Conservation (phyloP, 2,329 filamentous ascomycete genomes). For the Hypomyces perniciosus region DNA sequence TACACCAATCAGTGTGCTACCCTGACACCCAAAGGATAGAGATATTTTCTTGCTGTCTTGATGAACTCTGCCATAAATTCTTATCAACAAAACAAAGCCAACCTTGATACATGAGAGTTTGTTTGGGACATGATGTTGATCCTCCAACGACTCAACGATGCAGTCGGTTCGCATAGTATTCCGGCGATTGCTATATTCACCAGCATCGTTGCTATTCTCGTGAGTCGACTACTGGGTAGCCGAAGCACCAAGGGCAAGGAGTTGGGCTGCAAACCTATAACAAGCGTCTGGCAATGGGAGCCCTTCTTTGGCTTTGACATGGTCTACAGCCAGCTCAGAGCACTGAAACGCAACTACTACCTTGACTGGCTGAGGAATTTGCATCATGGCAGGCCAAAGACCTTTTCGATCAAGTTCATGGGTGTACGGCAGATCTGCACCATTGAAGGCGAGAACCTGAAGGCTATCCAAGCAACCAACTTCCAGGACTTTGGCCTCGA, state of each 20-base stretch:
- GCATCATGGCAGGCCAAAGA: constrained; percentile 16
- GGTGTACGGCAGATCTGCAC: constrained; percentile 13
- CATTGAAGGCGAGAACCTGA: not conserved
- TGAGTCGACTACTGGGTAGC: not conserved
- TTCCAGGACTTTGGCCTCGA: not conserved
- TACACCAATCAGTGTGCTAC: no score
- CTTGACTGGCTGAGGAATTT: constrained; percentile 17
- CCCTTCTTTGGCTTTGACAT: constrained; percentile 17
- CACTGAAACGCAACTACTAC: constrained; percentile 16
- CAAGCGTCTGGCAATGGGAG: constrained; percentile 14
- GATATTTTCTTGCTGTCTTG: no score
- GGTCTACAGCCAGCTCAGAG: constrained; percentile 14
- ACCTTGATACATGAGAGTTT: no score
- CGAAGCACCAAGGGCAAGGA: not conserved
- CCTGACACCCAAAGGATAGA: no score
- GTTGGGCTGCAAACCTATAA: constrained; percentile 10
- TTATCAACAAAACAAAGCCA: no score
- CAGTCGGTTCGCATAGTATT: no score
- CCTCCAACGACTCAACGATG: no score
- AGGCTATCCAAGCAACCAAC: not conserved
- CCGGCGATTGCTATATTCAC: no score
- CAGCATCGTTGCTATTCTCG: no score
- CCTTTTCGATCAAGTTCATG: constrained; percentile 18
- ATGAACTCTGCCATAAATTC: no score
- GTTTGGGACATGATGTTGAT: no score